Percentiles rank a stretch among this genome's conserved stretches.
phyloP scores from a whole-genome alignment of 257 asterid species.

The Solanum verrucosum region DNA sequence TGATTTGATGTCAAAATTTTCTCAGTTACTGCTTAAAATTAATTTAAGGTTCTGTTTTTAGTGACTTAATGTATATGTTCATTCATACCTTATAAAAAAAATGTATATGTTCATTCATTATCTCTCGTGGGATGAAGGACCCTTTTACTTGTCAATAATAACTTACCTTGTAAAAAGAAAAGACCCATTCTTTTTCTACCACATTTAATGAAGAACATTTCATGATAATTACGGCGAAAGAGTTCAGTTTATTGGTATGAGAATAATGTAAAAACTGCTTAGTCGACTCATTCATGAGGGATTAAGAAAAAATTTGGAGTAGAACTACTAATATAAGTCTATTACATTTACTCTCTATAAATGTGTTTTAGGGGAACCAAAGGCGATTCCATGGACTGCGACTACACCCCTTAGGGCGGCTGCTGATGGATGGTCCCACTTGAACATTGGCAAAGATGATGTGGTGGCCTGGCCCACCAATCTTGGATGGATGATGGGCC shows the following conservation, averaged over 20 bases:
- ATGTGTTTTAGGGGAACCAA: conserved; percentile 78
- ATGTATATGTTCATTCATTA: not conserved
- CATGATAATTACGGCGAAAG: not conserved
- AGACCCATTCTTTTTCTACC: not conserved
- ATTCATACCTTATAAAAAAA: not conserved
- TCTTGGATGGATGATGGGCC: conserved; percentile 99
- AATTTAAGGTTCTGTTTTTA: not conserved
- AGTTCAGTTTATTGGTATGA: not conserved
- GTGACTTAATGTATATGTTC: not conserved
- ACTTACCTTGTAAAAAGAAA: not conserved
- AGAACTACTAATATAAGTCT: not conserved
- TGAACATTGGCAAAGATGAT: conserved; percentile 82
- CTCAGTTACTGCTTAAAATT: not conserved
- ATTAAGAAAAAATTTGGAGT: not conserved
- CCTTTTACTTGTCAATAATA: not conserved
- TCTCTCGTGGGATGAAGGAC: not conserved
- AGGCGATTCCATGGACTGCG: conserved; percentile 94
- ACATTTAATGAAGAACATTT: not conserved
- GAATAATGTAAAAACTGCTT: not conserved
- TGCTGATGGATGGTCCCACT: conserved; percentile 98
- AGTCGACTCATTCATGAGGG: not conserved
- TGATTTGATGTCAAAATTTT: not conserved
- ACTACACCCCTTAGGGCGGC: conserved; percentile 90
- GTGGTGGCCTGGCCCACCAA: conserved; percentile 94
- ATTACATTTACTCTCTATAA: not conserved